Evolutionary conservation across 257 asterid species (phyloP), one percentile per base, ranked within the genome.

Genomic region (Datura wrightii): DNA sequence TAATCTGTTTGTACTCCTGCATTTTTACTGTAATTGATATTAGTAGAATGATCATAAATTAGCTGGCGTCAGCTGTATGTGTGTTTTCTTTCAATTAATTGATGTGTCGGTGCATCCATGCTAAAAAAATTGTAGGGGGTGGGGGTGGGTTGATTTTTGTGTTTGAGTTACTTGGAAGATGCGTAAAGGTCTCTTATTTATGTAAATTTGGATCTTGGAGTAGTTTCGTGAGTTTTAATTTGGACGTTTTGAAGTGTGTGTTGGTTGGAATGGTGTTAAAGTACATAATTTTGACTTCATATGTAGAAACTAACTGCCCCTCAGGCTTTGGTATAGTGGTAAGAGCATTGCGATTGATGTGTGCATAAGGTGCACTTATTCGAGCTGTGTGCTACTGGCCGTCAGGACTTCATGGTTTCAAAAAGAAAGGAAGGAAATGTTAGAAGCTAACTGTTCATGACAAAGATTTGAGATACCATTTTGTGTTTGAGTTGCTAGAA

Each of bases 391-490:
- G 37, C 36, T 42, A 71, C 79, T 71, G 55, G 55, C 13, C 6
- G 10, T 71, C 6, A 8, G 36, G 55, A 3, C 42, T 42, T 71
- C 31, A 4, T 9, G 39, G 31, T 70, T 41, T 67, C 24, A 66
- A 66, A 66, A 66, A 39, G 14, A 24, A 70, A 70, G 31, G 31
- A 70, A 70, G 41, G 5, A 69, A n/a, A 44, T 37, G 3, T 44
- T 5, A 9, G 56, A 71, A 72, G 39, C 80, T 19, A 72, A 72
- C n/a, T 46, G 41, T 72, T 72, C 10, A 72, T 72, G 19, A 10
- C 80, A 72, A 72, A 72, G 58, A 44, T 46, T 71, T 71, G 41
- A 72, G 59, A 31, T 44, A 72, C 58, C 55, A 41, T 72, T 19
- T 72, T 65, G 48, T 66, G 24, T 66, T 66, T 66, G 74, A 36